Base-by-base conservation (phyloP, 257 asterid genomes). In the Primulina eburnea region DNA sequence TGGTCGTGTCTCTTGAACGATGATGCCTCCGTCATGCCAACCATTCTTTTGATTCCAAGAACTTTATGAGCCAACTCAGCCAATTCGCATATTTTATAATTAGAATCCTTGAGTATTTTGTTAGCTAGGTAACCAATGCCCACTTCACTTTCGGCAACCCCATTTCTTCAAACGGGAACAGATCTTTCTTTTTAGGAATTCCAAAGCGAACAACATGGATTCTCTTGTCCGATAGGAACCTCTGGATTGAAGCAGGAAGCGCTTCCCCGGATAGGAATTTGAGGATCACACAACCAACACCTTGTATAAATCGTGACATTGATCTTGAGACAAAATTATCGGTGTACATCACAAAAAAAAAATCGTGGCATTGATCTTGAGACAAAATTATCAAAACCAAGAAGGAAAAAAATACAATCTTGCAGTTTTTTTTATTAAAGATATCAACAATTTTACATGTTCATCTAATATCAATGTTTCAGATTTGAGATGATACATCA, bases 1-100 rank as follows among this genome's bases (percentile, higher is more conserved):
- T 75, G 86, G 32, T 79, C 84, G 1, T 81, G 83, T 53, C 84
- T 79, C 79, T 79, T 81, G 2, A 79, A 84, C 21, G 86, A 84
- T 0, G 83, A 84, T 4, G 84, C 79, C 33, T 81, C 76, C 0
- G 86, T 74, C 1, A 81, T 72, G 18, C 86, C 86, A 11, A 72
- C 32, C 84, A 84, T 79, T 16, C 47, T 74, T 78, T 72, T 81
- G 68, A 84, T 70, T 14, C 53, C 53, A 12, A 79, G 84, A 79
- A 81, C 73, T 64, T 72, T 81, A 1, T 74, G 75, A 1, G 79
- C 82, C 10, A 84, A 58, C 12, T 60, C 65, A 4, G 78, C 81
- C 33, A 84, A 77, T 35, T 84, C 84, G 32, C 73, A 70, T 55
- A 62, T 72, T 73, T 72, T 77, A 55, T 74, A 81, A 26, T 79